Evolutionary conservation across 306 rosid species (phyloP), one percentile per base, ranked within the genome.

Genomic region (Biancaea sappan): DNA sequence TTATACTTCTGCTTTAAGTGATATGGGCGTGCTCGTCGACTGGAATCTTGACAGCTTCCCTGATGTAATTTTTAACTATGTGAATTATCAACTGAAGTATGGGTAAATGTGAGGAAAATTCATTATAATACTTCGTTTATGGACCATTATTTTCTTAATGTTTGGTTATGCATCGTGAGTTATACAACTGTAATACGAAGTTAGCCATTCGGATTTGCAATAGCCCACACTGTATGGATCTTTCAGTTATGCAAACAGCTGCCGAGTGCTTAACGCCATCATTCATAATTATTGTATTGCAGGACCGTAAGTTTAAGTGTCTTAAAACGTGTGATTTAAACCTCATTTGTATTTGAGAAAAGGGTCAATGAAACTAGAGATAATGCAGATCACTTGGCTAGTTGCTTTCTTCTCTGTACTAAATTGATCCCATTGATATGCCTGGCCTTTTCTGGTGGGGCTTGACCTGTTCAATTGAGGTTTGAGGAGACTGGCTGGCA

Each of bases 381-480:
- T 28, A 31, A 16, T 71, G 71, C 21, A 3, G 65, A 63, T 51
- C 29, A 10, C 2, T 51, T 66, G 72, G 72, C 59, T 52, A 52
- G 25, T 22, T 52, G 15, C 59, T 52, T 25, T 10, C 38, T 72
- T 71, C 2, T 21, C 38, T 57, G 29, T 52, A 19, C 12, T 6
- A 14, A 57, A 28, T 1, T 26, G 14, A 52, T 22, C 59, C 13
- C 31, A 22, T 8, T 22, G 25, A 52, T 48, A 22, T 29, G 78
- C 70, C 71, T 37, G 75, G 75, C 43, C 4, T 72, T 81, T 66
- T 56, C 12, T 32, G 4, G 3, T 69, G 47, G 28, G 71, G 44
- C 59, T 50, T 67, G 69, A 58, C 16, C 44, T 2, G 61, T 14
- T 11, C 28, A 35, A 41, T 5, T 22, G 21, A 63, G 8, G 63